Evolutionary conservation across 2,329 filamentous ascomycete species (phyloP).

Genomic region (Cryphonectria japonica): DNA sequence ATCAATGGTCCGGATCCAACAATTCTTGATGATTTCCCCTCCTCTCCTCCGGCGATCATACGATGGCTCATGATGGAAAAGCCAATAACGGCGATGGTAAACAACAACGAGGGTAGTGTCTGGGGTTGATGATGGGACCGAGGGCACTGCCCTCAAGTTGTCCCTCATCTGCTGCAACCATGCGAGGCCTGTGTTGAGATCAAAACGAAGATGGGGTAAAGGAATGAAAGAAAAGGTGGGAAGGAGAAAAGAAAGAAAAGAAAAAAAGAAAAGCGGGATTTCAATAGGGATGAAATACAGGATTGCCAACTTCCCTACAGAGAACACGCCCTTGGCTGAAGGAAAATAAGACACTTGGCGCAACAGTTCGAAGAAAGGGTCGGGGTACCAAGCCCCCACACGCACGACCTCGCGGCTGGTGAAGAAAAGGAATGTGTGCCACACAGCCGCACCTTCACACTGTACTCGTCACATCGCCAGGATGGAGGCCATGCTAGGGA

Average conservation of each 20-base stretch:
- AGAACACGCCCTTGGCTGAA: not conserved
- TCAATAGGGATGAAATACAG: not conserved
- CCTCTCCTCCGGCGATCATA: not conserved
- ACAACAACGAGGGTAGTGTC: not conserved
- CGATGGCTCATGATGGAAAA: not conserved
- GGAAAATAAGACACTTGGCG: not conserved
- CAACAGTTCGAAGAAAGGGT: not conserved
- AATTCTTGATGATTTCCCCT: not conserved
- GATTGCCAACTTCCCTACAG: not conserved
- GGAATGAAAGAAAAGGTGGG: too few relatives aligned
- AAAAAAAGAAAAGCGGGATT: not conserved
- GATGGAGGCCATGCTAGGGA: not conserved
- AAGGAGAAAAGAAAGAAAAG: not conserved
- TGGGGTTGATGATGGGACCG: not conserved
- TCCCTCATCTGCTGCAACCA: not conserved
- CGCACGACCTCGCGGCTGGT: not conserved
- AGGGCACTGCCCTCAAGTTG: not conserved
- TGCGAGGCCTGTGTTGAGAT: not conserved
- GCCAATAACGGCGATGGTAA: not conserved
- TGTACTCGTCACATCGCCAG: not conserved
- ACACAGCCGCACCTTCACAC: not conserved
- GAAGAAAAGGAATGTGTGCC: not conserved
- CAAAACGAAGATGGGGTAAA: not conserved
- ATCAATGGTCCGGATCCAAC: not conserved
- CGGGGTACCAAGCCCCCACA: not conserved